Base-by-base conservation (phyloP, 2,329 filamentous ascomycete genomes). In the Tetracladium maxilliforme region DNA sequence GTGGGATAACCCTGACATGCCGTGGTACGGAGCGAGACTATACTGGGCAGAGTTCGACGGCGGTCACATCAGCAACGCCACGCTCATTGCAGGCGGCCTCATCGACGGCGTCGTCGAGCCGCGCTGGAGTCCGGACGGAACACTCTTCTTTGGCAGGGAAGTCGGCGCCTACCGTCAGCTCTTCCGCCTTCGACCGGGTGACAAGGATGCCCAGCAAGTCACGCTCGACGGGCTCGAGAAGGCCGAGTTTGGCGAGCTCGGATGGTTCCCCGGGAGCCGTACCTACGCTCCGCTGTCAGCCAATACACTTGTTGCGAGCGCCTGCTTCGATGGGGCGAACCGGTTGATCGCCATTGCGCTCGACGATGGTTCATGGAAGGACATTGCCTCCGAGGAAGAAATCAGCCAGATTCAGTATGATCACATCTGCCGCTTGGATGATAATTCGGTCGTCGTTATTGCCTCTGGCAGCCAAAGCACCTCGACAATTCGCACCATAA, bases 1-100 rank as follows among this genome's bases (percentile, higher is more conserved):
- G 30, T 70, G 64, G 64, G 44, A 58, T 11, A 60, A 66, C 33
- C 64, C 62, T 0, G 50, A 61, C 24, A 53, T 69, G 44, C 59
- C 61, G 0, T 69, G 63, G 46, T 54, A 54, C 2, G 52, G 53
- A 1, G 54, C 52, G 3, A 49, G 55, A 27, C 37, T 68, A 2
- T 53, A 51, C 34, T 35, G 49, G 22, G 60, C 54, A 0, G 45
- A 52, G 6, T 66, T 58, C 51, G 23, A 42, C 2, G 36, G 45
- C 21, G 48, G 44, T 1, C 37, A 38, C 3, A 26, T 59, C 7
- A 34, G 33, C 4, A 45, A 51, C 10, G 21, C 36, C 4, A 44
- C 30, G 0, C 33, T 49, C 2, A 32, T 68, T n/a, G 52, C 57
- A 9, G 61, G 62, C 1, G 39, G 45, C 1, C 37, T 47, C 4